phyloP scores from a whole-genome alignment of 1,284 basidiomycete species.

The Ustilago hordei region DNA sequence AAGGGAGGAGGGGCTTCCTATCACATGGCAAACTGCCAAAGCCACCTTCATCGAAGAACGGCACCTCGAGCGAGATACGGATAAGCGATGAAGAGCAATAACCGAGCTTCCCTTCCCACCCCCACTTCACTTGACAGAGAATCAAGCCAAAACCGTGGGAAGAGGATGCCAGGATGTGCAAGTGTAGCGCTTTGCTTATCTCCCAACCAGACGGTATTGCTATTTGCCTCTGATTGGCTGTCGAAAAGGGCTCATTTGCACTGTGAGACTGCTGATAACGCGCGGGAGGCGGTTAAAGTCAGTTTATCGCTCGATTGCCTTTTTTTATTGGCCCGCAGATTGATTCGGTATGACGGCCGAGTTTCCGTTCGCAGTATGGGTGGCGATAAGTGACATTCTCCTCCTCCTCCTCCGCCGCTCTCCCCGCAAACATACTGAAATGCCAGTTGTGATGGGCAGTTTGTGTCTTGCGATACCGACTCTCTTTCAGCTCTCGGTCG shows the following conservation, averaged over 20 bases:
- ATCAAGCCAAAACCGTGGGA: constrained; percentile 6
- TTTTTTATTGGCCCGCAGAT: constrained; percentile 6
- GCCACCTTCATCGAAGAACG: neutral
- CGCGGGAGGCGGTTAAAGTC: constrained; percentile 1
- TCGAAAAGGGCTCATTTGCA: neutral
- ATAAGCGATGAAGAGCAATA: neutral
- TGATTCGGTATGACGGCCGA: constrained; percentile 2
- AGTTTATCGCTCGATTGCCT: neutral
- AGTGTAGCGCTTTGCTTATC: neutral
- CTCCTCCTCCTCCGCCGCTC: neutral
- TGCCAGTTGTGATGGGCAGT: too few species aligned
- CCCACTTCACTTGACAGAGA: neutral
- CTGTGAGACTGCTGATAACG: neutral
- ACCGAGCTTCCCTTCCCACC: neutral
- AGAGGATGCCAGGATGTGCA: neutral
- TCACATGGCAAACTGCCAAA: constrained; percentile 5
- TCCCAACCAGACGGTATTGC: neutral
- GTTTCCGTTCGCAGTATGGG: neutral
- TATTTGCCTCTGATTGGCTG: constrained; percentile 1
- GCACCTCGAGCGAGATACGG: constrained; percentile 29
- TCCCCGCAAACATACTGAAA: too few species aligned
- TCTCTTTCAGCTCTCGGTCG: neutral
- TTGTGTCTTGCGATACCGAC: too few species aligned
- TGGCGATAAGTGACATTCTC: neutral
- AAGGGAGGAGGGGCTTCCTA: neutral